Percentiles rank a stretch among this genome's conserved stretches.
These are phyloP conservation scores for Euphorbia corollata DNA, from an alignment of 441 rosid species.

Conservation along the genomic window DNA sequence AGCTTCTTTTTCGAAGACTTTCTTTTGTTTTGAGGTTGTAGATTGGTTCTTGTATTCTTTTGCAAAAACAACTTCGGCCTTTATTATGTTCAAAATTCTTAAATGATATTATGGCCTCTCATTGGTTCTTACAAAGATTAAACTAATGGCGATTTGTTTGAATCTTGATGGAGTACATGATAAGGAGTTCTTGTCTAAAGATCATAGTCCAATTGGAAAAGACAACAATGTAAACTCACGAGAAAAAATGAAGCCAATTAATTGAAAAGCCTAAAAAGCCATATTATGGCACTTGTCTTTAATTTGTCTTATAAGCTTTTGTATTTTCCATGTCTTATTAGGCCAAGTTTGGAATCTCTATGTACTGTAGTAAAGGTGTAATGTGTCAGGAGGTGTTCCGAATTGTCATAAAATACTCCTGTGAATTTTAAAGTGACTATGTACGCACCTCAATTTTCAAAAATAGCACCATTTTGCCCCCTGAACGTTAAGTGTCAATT, in stretches of 20 bases:
- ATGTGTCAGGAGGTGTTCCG: too few species aligned
- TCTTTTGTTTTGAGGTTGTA: constrained; percentile 17
- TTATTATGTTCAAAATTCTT: constrained; percentile 1
- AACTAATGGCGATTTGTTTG: constrained; percentile 21
- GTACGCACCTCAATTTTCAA: too few species aligned
- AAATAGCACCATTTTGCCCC: too few species aligned
- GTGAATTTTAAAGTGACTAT: too few species aligned
- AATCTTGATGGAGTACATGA: constrained; percentile 32
- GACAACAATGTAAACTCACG: constrained; percentile 1
- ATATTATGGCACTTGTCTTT: too few species aligned
- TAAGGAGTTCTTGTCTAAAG: constrained; percentile 14
- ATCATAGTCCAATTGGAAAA: constrained; percentile 16
- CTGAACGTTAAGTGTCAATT: too few species aligned
- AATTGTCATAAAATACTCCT: too few species aligned
- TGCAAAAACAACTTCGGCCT: constrained; percentile 13
- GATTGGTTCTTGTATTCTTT: neutral
- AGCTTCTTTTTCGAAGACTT: constrained; percentile 20
- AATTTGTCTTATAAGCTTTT: too few species aligned
- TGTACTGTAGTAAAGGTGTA: too few species aligned
- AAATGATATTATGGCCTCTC: constrained; percentile 7
- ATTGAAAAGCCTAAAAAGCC: neutral
- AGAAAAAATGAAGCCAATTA: neutral
- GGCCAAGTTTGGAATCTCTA: too few species aligned
- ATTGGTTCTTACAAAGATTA: constrained; percentile 21
- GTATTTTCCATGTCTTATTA: neutral